Conservation (phyloP, 257 asterid species). For the Buddleja alternifolia region DNA sequence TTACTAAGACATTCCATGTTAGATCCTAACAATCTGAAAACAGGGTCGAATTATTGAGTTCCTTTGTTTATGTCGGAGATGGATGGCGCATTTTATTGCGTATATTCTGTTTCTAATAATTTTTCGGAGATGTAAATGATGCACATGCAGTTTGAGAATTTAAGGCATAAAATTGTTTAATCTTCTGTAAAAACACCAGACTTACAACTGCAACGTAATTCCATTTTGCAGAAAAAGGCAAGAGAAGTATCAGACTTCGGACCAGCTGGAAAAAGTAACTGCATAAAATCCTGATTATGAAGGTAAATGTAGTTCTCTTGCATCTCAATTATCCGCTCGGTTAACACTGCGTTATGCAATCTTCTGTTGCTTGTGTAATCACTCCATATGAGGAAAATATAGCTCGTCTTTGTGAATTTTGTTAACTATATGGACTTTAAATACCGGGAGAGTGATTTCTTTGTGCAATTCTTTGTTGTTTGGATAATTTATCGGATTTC, state of each 20-base stretch:
- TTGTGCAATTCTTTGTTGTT: no score
- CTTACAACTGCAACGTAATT: constrained; percentile 11
- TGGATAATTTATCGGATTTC: no score
- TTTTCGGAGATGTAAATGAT: no score
- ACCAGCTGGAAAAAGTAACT: constrained; percentile 41
- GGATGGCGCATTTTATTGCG: no score
- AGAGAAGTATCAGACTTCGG: constrained; percentile 28
- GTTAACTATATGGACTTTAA: background rate
- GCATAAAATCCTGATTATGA: constrained; percentile 40
- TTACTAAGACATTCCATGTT: no score
- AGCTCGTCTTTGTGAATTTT: constrained; percentile 1
- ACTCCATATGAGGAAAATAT: background rate
- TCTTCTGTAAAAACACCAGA: background rate
- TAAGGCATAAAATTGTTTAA: background rate
- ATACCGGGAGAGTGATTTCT: background rate
- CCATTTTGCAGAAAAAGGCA: constrained; percentile 49
- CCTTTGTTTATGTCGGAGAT: no score
- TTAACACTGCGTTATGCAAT: constrained; percentile 3
- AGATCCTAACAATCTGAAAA: no score
- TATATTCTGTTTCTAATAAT: no score
- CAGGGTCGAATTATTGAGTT: no score
- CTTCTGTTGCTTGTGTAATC: background rate
- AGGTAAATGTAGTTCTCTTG: constrained; percentile 33
- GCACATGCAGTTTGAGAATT: constrained; percentile 7
- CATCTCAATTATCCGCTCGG: constrained; percentile 6